A percentile compares a stretch with the other conserved stretches of the same genome.
Evolutionary conservation across 106 monocot genomes (phyloP).

Genomic region (Dioscorea zingiberensis): DNA sequence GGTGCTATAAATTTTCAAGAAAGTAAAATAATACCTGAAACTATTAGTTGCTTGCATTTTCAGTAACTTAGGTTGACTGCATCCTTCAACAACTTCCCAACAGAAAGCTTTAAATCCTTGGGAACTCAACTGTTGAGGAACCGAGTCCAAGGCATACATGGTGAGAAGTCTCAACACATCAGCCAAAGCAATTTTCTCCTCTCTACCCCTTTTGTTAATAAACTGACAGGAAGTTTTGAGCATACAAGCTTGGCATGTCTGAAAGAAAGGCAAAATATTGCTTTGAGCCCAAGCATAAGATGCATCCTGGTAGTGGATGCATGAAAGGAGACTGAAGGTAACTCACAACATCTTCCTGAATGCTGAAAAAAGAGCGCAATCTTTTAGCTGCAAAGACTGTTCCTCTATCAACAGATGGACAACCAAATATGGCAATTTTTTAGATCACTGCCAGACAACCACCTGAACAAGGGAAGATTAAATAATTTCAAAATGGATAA

Average conservation of each 20-base stretch:
- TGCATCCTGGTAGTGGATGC: too few relatives aligned
- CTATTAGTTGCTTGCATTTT: neutral
- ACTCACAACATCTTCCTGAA: slow-evolving; percentile 71
- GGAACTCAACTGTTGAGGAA: slow-evolving; percentile 28
- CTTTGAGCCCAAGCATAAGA: neutral
- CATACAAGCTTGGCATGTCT: slow-evolving; percentile 63
- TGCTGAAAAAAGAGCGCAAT: slow-evolving; percentile 62
- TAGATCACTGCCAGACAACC: slow-evolving; percentile 66
- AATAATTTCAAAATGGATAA: neutral
- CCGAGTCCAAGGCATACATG: slow-evolving; percentile 33
- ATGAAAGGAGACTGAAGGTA: neutral
- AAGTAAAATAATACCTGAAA: too few relatives aligned
- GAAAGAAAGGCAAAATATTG: slow-evolving; percentile 5
- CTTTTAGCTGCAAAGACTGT: slow-evolving; percentile 78
- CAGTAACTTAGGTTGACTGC: slow-evolving; percentile 46
- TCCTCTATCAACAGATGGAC: slow-evolving; percentile 57
- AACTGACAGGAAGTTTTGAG: slow-evolving; percentile 62
- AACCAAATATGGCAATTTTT: slow-evolving; percentile 70
- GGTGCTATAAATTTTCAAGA: too few relatives aligned
- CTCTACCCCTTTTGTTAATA: slow-evolving; percentile 29
- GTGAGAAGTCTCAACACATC: slow-evolving; percentile 56
- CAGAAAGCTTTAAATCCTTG: slow-evolving; percentile 38
- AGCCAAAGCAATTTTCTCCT: slow-evolving; percentile 41
- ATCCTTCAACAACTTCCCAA: slow-evolving; percentile 53
- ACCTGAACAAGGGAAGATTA: slow-evolving; percentile 21